phyloP scores from a whole-genome alignment of 2,329 filamentous ascomycete species.

The Colletotrichum lupini region DNA sequence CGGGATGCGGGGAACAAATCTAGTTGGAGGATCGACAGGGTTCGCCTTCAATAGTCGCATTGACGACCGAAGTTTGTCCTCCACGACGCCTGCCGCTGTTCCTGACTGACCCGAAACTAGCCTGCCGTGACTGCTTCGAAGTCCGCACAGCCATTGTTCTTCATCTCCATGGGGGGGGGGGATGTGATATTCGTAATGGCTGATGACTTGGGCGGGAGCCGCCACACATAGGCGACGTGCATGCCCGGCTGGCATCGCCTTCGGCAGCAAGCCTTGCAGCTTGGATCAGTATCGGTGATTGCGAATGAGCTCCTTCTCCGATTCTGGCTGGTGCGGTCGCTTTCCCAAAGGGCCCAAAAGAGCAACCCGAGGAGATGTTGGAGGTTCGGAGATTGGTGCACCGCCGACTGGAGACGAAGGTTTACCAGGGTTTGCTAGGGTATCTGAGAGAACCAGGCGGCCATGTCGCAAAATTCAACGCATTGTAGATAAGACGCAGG shows the following conservation, averaged over 20 bases:
- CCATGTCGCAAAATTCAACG: neutral
- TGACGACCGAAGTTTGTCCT: constrained; percentile 21
- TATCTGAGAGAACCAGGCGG: neutral
- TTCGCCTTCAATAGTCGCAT: constrained; percentile 21
- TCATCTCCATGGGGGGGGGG: neutral
- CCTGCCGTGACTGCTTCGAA: neutral
- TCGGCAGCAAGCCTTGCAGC: neutral
- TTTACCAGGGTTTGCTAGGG: constrained; percentile 23
- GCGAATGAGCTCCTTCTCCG: neutral
- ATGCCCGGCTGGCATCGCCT: neutral
- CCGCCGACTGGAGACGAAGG: constrained; percentile 24
- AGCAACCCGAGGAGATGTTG: constrained; percentile 17
- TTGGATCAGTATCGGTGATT: neutral
- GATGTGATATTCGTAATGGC: neutral
- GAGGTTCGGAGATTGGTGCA: constrained; percentile 28
- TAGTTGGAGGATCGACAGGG: constrained; percentile 25
- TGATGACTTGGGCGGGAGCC: neutral
- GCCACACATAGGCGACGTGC: neutral
- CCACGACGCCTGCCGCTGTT: neutral
- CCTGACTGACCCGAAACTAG: constrained; percentile 13
- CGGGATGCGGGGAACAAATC: constrained; percentile 19
- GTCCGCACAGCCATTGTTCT: neutral
- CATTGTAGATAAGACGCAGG: neutral
- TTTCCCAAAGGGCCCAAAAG: neutral
- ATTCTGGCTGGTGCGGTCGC: neutral